These are phyloP conservation scores for Nemania abortiva DNA, from an alignment of 2,329 filamentous ascomycete species.

Conservation along the genomic window DNA sequence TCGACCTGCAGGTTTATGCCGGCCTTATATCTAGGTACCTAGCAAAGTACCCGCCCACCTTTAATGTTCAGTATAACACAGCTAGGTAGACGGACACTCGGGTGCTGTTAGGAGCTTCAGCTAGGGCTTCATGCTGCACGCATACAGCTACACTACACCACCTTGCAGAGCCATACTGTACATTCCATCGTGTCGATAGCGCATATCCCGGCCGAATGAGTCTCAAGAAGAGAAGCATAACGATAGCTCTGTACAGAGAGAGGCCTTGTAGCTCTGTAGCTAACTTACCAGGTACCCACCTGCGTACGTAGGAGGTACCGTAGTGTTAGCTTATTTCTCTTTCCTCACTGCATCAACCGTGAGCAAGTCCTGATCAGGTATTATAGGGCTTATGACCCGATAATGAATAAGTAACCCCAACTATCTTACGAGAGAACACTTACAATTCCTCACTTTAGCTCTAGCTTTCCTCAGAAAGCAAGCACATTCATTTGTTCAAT, in stretches of 20 bases:
- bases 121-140: slow-evolving; percentile 25
- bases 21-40: slow-evolving; percentile 26
- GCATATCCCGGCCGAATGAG: neutral
- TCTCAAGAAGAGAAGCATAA: neutral
- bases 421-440: no score
- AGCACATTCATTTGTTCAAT: no score
- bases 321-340: no score
- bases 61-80: neutral
- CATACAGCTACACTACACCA: slow-evolving; percentile 4
- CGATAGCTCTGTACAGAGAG: neutral
- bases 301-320: no score
- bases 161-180: neutral
- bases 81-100: slow-evolving; percentile 5
- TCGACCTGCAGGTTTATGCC: slow-evolving; percentile 40
- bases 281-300: neutral
- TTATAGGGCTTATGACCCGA: no score
- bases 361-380: no score
- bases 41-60: neutral
- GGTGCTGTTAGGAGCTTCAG: slow-evolving; percentile 23
- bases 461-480: no score
- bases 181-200: neutral
- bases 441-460: no score
- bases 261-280: neutral
- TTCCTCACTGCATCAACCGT: no score
- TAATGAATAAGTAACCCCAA: no score